A percentile compares a stretch with the other conserved stretches of the same genome.
Conservation (phyloP, 2,329 filamentous ascomycete genomes). For the Incumbomyces delicatus region DNA sequence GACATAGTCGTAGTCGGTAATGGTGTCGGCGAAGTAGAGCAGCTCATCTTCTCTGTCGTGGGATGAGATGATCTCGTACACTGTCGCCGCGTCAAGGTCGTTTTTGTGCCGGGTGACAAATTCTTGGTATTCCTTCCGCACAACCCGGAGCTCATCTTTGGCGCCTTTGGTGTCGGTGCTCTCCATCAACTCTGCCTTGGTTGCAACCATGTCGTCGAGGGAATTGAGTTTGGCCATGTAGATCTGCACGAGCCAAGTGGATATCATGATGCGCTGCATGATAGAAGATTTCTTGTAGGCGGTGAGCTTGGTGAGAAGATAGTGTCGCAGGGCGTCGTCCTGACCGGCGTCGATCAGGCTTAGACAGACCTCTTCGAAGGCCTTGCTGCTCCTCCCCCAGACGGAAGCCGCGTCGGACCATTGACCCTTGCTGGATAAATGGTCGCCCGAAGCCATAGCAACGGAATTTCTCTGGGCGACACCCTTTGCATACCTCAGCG, state of each 20-base stretch:
- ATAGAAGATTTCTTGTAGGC: conserved; percentile 70
- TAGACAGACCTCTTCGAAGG: conserved; percentile 90
- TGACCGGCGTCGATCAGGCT: conserved; percentile 83
- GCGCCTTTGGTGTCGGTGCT: conserved; percentile 61
- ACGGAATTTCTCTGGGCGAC: conserved; percentile 78
- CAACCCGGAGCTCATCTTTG: conserved; percentile 57
- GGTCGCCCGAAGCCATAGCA: conserved; percentile 83
- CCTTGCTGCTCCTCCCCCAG: conserved; percentile 91
- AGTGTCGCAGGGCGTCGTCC: conserved; percentile 81
- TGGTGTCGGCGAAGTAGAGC: conserved; percentile 76
- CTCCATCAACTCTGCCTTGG: conserved; percentile 70
- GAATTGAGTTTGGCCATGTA: conserved; percentile 97
- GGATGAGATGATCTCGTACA: conserved; percentile 91
- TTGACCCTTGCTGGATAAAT: conserved; percentile 69
- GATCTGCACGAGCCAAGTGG: conserved; percentile 87
- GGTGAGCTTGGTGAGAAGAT: conserved; percentile 73
- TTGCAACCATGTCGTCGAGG: conserved; percentile 86
- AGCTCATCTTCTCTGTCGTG: conserved; percentile 91
- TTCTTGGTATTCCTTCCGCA: conserved; percentile 73
- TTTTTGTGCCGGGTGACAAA: conserved; percentile 77
- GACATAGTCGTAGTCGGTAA: conserved; percentile 90
- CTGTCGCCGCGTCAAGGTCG: conserved; percentile 82
- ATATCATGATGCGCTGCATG: conserved; percentile 94
- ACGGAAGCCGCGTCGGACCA: conserved; percentile 79
- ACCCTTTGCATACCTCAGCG: conserved; percentile 74